Conservation (phyloP, 495 filamentous ascomycete species). For the Daldinia grandis region DNA sequence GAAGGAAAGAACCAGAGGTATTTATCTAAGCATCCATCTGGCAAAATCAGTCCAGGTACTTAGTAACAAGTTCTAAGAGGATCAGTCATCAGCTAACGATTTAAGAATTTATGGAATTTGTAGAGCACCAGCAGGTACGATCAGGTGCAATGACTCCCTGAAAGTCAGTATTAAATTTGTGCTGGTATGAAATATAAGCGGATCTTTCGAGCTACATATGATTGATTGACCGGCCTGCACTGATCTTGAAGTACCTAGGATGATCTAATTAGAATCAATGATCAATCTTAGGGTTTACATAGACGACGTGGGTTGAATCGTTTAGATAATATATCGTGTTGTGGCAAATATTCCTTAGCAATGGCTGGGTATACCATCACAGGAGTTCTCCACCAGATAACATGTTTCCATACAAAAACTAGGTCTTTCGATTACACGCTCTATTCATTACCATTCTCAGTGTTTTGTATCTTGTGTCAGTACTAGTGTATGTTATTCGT, state of each 20-base stretch:
- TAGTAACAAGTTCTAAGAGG: background rate
- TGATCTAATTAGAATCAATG: background rate
- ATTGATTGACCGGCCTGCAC: background rate
- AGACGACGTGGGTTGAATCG: background rate
- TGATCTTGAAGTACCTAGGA: background rate
- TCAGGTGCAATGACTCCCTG: background rate
- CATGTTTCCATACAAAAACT: too few relatives aligned
- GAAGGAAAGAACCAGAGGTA: background rate
- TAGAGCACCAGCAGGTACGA: background rate
- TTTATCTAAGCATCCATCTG: background rate
- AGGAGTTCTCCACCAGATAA: background rate
- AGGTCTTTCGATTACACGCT: too few relatives aligned
- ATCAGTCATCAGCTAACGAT: background rate
- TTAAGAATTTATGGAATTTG: background rate
- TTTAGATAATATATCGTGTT: background rate
- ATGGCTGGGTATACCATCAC: background rate
- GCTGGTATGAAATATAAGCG: background rate
- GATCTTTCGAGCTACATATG: background rate
- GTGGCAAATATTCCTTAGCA: background rate
- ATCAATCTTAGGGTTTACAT: background rate
- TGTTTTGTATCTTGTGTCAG: too few relatives aligned
- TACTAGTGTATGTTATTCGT: too few relatives aligned
- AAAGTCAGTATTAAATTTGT: background rate
- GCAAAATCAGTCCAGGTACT: background rate
- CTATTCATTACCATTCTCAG: too few relatives aligned